Evolutionary conservation across 164 flowering plant species (phyloP), one percentile per base, ranked within the genome.

Genomic region (Sedum album): DNA sequence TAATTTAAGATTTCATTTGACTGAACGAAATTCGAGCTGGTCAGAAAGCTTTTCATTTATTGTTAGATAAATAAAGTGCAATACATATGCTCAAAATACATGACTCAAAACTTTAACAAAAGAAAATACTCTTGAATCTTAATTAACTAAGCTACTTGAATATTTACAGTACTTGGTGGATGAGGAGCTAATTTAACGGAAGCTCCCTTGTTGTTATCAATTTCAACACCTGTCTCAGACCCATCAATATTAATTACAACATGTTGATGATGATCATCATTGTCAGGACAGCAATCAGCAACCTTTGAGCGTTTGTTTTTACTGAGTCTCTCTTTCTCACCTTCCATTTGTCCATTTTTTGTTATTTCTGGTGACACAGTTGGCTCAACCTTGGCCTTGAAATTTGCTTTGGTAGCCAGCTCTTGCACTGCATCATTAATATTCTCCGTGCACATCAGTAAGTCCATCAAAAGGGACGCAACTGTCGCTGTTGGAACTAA

Each of bases 371-470:
- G 35, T 30, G 66, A 62, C 11, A 18, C 66, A 62, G 25, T 31
- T 31, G 36, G 66, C 20, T 62, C 66, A 62, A 62, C 20, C 41
- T 57, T 28, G 20, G 14, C 49, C 75, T 79, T 79, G 77, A 81
- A 82, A 18, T 60, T 39, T 13, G 82, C 78, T 42, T 71, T 63
- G 53, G 70, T 65, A 2, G 82, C 83, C 5, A 87, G 82, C 42
- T 84, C 88, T n/a, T 78, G 62, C 20, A 85, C 82, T 1, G 82
- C 67, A 23, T 80, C 87, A 0, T 73, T 72, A 36, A 87, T 74
- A 26, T 73, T 73, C 66, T 81, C 82, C 0, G 77, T 76, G 79
- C 81, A 80, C 23, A 55, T 28, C 0, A 84, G 72, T n/a, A 82
- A 61, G 35, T 84, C 89, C 4, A 78, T 66, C 23, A 82, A 83